Evolutionary conservation across 2,329 filamentous ascomycete species (phyloP).

Genomic region (Pseudogymnoascus sp.): DNA sequence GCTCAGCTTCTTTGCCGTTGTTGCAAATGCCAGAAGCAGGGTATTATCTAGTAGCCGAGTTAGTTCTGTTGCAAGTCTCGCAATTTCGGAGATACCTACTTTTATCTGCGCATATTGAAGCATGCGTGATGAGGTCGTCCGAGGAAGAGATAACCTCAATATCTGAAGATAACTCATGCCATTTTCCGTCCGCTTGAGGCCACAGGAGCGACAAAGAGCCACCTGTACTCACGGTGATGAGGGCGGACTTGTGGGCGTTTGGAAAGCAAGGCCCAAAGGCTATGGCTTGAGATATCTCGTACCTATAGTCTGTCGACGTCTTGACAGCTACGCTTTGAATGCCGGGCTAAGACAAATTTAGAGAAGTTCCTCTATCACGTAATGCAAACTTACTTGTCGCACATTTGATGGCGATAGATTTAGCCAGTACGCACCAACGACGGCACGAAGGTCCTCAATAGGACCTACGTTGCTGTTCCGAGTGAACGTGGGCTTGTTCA

Average conservation of each 20-base stretch:
- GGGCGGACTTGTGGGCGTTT: conserved; percentile 60
- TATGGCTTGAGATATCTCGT: conserved; percentile 59
- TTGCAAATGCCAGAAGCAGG: conserved; percentile 61
- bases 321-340: conserved; percentile 59
- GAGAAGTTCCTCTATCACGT: background rate
- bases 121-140: conserved; percentile 74
- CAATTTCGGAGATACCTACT: conserved; percentile 40
- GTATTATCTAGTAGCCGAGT: conserved; percentile 28
- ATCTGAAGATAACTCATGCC: conserved; percentile 67
- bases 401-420: conserved; percentile 24
- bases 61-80: conserved; percentile 4
- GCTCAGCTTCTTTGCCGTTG: conserved; percentile 64
- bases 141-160: conserved; percentile 66
- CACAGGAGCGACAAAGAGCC: conserved; percentile 71
- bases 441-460: conserved; percentile 65
- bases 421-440: conserved; percentile 86
- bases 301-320: conserved; percentile 56
- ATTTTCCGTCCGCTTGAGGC: conserved; percentile 64
- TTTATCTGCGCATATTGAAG: conserved; percentile 67
- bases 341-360: conserved; percentile 33
- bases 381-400: conserved; percentile 23
- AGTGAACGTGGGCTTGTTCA: conserved; percentile 64
- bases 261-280: conserved; percentile 69
- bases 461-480: conserved; percentile 61
- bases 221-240: conserved; percentile 70